A percentile compares a stretch with the other conserved stretches of the same genome.
These are phyloP conservation scores for Boletus mariae DNA, from an alignment of 1,284 basidiomycete species.

Conservation along the genomic window DNA sequence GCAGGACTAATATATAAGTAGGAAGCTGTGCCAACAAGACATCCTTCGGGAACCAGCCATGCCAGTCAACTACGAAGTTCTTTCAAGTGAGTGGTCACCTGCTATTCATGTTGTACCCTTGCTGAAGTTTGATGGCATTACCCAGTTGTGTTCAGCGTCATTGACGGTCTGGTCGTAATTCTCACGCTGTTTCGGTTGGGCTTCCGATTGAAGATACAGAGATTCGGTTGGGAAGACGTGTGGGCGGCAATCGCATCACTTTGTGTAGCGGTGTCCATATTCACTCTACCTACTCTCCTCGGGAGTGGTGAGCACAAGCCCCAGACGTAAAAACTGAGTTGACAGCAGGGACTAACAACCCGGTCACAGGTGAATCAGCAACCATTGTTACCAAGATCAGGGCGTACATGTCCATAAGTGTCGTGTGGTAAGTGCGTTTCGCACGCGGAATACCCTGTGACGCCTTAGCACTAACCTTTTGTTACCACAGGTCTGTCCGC, in stretches of 20 bases:
- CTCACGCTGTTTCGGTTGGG: conserved; percentile 18
- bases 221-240: conserved; percentile 25
- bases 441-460: not conserved
- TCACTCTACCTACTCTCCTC: not conserved
- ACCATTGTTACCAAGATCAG: not conserved
- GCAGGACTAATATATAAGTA: not conserved
- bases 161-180: conserved; percentile 4
- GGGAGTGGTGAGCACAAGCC: conserved; percentile 1
- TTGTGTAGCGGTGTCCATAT: not conserved
- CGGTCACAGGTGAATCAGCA: not conserved
- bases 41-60: not conserved
- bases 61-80: not conserved
- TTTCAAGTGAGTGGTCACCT: not conserved
- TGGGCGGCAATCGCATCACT: conserved; percentile 14
- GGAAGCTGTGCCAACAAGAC: not conserved
- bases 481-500: conserved; percentile 13
- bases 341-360: not conserved
- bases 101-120: not conserved
- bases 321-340: not conserved
- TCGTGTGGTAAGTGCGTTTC: conserved; percentile 8
- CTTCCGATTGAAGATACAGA: conserved; percentile 14
- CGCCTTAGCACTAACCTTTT: not conserved
- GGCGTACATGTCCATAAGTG: conserved; percentile 5
- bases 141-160: conserved; percentile 5
- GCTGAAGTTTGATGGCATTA: not conserved